These are phyloP conservation scores for Botryosphaeria agaves DNA, from an alignment of 2,329 filamentous ascomycete species.

Conservation along the genomic window DNA sequence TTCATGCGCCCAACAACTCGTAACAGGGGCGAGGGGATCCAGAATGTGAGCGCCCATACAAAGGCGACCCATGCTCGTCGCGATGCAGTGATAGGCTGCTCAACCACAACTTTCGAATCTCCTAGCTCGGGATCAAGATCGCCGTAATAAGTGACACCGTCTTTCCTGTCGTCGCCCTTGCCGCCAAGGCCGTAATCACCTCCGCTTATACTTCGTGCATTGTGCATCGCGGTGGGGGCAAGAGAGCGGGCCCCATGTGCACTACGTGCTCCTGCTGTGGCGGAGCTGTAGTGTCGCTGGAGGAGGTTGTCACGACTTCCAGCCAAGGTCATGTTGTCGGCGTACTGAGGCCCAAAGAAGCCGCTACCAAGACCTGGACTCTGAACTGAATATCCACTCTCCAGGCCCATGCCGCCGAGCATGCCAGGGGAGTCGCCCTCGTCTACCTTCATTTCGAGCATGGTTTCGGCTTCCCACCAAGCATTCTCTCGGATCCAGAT, in stretches of 20 bases:
- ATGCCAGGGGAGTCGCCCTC: constrained; percentile 9
- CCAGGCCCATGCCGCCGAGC: constrained; percentile 41
- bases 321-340: constrained; percentile 42
- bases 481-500: constrained; percentile 89
- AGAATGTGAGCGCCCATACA: constrained; percentile 81
- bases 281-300: constrained; percentile 26
- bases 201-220: constrained; percentile 25
- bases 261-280: constrained; percentile 26
- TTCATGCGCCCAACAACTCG: constrained; percentile 86
- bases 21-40: constrained; percentile 77
- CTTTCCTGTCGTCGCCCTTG: constrained; percentile 67
- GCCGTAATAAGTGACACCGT: constrained; percentile 54
- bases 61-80: constrained; percentile 66
- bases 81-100: constrained; percentile 41
- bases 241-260: constrained; percentile 21
- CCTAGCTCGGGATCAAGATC: constrained; percentile 63
- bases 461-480: constrained; percentile 96
- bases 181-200: constrained; percentile 81
- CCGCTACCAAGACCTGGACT: constrained; percentile 33
- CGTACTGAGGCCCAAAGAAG: constrained; percentile 47
- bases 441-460: constrained; percentile 75
- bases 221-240: constrained; percentile 46
- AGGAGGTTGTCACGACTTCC: constrained; percentile 59
- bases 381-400: constrained; percentile 55
- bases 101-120: constrained; percentile 58